Percentiles rank a stretch among this genome's conserved stretches.
Conservation (phyloP, 257 asterid genomes). For the Solanum sejunctum region DNA sequence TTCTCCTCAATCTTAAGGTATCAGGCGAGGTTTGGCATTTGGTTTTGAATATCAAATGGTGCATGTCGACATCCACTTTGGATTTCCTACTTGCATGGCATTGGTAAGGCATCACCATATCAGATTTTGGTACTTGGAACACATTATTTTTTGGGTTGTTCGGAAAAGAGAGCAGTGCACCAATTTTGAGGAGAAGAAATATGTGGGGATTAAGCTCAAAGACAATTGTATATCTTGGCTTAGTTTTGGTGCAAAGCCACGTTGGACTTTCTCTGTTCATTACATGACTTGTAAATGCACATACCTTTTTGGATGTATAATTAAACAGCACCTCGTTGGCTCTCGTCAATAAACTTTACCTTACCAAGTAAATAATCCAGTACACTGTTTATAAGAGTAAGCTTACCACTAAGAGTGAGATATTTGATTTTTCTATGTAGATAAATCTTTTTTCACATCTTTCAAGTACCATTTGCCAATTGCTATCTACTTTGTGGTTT, state of each 20-base stretch:
- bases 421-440: not conserved
- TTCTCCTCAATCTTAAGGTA: not conserved
- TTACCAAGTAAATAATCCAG: not conserved
- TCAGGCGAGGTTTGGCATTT: not conserved
- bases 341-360: not conserved
- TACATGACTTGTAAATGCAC: not conserved
- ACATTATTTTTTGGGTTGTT: not conserved
- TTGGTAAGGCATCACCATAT: not conserved
- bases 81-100: not conserved
- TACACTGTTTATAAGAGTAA: not conserved
- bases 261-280: not conserved
- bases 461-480: not conserved
- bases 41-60: not conserved
- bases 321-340: not conserved
- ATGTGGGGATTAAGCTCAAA: not conserved
- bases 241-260: not conserved
- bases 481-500: not conserved
- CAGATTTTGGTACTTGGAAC: not conserved
- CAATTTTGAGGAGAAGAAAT: not conserved
- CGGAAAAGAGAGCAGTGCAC: not conserved
- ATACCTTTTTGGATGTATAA: not conserved
- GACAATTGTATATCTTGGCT: not conserved
- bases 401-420: not conserved
- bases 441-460: not conserved
- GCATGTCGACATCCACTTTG: not conserved